These are phyloP conservation scores for Claviceps fusiformis DNA, from an alignment of 2,329 filamentous ascomycete species.

Conservation along the genomic window DNA sequence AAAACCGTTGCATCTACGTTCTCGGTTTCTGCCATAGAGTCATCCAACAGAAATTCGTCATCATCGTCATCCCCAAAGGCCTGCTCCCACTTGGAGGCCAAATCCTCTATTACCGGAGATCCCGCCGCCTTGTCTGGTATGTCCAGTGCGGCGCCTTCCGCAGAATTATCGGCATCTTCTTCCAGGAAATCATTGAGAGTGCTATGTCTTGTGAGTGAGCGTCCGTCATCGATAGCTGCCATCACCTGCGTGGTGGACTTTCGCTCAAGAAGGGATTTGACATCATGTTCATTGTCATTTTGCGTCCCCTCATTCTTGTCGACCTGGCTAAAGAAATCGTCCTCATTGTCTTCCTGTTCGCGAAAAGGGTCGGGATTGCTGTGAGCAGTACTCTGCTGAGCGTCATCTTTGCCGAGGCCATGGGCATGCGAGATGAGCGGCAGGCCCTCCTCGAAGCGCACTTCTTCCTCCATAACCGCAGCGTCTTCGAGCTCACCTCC, in stretches of 20 bases:
- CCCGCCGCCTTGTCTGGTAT: slow-evolving; percentile 6
- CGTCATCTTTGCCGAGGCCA: slow-evolving; percentile 1
- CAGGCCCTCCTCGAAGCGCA: slow-evolving; percentile 56
- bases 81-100: slow-evolving; percentile 72
- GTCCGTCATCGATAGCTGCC: slow-evolving; percentile 28
- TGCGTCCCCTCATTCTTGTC: slow-evolving; percentile 17
- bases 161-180: slow-evolving; percentile 14
- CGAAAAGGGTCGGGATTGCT: slow-evolving; percentile 22
- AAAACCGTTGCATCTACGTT: slow-evolving; percentile 50
- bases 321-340: slow-evolving; percentile 50
- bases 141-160: slow-evolving; percentile 3
- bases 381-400: slow-evolving; percentile 11
- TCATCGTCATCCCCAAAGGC: slow-evolving; percentile 68
- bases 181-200: slow-evolving; percentile 18
- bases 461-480: slow-evolving; percentile 33
- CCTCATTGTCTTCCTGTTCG: slow-evolving; percentile 38
- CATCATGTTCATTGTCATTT: slow-evolving; percentile 8
- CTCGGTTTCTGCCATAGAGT: slow-evolving; percentile 28
- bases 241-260: slow-evolving; percentile 60
- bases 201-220: slow-evolving; percentile 16
- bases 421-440: slow-evolving; percentile 39
- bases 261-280: slow-evolving; percentile 40
- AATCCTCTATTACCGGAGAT: slow-evolving; percentile 38
- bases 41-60: slow-evolving; percentile 47
- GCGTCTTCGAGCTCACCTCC: slow-evolving; percentile 29